Conservation (phyloP, 768 basidiomycete genomes). For the Gymnopilus dilepis region DNA sequence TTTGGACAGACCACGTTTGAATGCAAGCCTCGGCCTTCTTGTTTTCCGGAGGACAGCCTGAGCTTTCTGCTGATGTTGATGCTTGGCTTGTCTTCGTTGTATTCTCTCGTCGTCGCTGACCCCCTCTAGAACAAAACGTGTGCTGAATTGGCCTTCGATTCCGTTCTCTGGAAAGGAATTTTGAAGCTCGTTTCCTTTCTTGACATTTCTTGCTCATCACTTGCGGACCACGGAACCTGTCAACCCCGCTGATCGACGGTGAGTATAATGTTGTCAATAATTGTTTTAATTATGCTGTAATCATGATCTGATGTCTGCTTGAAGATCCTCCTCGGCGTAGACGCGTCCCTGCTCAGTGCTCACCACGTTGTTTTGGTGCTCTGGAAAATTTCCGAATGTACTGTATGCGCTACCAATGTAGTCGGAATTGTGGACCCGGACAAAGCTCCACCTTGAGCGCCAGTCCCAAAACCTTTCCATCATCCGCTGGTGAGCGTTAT, state of each 20-base stretch:
- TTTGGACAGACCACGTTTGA: background rate
- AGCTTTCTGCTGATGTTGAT: background rate
- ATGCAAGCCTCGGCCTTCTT: background rate
- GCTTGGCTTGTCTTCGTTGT: background rate
- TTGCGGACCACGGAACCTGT: background rate
- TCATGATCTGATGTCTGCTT: background rate
- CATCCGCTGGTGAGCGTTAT: too few relatives aligned
- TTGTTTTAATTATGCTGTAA: background rate
- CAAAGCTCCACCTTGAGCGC: too few relatives aligned
- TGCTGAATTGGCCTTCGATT: background rate
- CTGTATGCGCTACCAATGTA: too few relatives aligned
- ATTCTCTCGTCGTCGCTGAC: background rate
- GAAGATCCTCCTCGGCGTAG: background rate
- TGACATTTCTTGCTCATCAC: background rate
- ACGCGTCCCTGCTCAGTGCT: too few relatives aligned
- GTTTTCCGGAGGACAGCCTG: background rate
- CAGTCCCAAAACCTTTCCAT: too few relatives aligned
- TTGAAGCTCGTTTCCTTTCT: background rate
- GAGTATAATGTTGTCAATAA: background rate
- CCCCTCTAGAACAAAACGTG: background rate
- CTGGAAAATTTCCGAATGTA: too few relatives aligned
- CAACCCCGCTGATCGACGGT: background rate
- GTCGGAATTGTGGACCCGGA: too few relatives aligned
- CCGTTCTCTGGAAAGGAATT: background rate
- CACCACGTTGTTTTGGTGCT: too few relatives aligned